phyloP scores from a whole-genome alignment of 768 basidiomycete genomes.

The Mycena kentingensis region DNA sequence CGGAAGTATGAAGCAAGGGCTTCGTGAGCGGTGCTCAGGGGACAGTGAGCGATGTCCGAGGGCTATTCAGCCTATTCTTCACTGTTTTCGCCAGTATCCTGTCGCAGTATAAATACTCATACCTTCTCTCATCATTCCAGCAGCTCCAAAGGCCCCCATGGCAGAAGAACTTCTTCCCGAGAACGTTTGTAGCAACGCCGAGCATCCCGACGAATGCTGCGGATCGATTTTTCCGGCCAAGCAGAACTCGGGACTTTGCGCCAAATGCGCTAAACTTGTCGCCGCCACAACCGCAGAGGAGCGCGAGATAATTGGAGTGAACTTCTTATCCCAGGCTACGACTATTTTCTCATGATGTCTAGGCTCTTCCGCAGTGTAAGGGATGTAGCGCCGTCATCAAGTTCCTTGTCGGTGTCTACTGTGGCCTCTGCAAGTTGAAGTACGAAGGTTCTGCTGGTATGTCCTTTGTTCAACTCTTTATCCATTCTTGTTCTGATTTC shows the following conservation, averaged over 20 bases:
- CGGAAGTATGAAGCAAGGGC: no score
- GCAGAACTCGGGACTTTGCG: not conserved
- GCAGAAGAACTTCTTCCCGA: not conserved
- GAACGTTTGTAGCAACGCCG: not conserved
- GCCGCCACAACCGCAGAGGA: not conserved
- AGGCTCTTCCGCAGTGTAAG: not conserved
- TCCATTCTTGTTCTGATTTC: no score
- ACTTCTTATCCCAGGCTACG: not conserved
- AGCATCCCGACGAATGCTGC: not conserved
- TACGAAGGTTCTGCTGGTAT: not conserved
- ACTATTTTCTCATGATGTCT: not conserved
- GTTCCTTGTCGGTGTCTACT: not conserved
- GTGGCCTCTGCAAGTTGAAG: slow-evolving; percentile 1
- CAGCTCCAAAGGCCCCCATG: no score
- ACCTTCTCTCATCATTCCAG: not conserved
- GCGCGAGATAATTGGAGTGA: not conserved
- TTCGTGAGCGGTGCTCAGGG: no score
- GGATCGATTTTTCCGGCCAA: not conserved
- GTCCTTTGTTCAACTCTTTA: no score
- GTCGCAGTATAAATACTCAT: no score
- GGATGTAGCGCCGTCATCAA: slow-evolving; percentile 1
- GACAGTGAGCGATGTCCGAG: no score
- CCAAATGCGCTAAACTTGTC: not conserved
- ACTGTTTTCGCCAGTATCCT: no score
- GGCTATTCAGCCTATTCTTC: no score